phyloP scores from a whole-genome alignment of 371 early-diverging fungal genomes.

The Syncephalastrum racemosum region DNA sequence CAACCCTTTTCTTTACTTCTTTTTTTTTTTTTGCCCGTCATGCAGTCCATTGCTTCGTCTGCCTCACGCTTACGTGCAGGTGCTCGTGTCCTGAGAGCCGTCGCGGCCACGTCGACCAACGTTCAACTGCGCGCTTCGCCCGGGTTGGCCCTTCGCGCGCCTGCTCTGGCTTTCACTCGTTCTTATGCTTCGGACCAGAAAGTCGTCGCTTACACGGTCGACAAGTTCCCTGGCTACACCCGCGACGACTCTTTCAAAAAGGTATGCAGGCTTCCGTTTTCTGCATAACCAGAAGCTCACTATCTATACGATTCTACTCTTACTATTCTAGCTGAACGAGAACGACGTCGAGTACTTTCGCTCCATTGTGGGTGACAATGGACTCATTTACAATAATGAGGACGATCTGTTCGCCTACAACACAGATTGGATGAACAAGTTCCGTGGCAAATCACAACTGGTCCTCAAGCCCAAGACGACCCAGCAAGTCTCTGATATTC shows the following conservation, averaged over 20 bases:
- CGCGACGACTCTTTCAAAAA: slow-evolving; percentile 59
- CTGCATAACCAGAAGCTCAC: not conserved
- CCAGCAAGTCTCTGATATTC: slow-evolving; percentile 80
- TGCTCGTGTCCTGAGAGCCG: slow-evolving; percentile 11
- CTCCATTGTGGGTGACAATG: slow-evolving; percentile 53
- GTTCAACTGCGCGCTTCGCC: slow-evolving; percentile 1
- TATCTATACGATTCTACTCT: not conserved
- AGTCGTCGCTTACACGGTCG: slow-evolving; percentile 39
- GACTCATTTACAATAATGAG: slow-evolving; percentile 46
- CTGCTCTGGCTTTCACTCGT: slow-evolving; percentile 8
- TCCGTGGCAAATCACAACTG: slow-evolving; percentile 78
- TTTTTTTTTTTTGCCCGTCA: slow-evolving; percentile 3
- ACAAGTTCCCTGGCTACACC: slow-evolving; percentile 51
- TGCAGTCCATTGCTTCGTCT: slow-evolving; percentile 17
- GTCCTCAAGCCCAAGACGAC: slow-evolving; percentile 88
- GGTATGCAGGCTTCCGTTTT: slow-evolving; percentile 20
- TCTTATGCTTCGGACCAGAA: slow-evolving; percentile 20
- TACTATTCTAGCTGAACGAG: slow-evolving; percentile 16
- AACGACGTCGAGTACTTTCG: slow-evolving; percentile 62
- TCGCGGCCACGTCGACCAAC: slow-evolving; percentile 1
- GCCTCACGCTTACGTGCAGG: slow-evolving; percentile 14
- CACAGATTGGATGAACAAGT: slow-evolving; percentile 93
- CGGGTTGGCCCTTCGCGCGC: slow-evolving; percentile 4
- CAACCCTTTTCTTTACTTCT: slow-evolving; percentile 9
- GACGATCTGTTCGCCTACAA: slow-evolving; percentile 70